Conservation (phyloP, 1,139 yeast genomes). For the Chernovozyma sophiae-reginae region DNA sequence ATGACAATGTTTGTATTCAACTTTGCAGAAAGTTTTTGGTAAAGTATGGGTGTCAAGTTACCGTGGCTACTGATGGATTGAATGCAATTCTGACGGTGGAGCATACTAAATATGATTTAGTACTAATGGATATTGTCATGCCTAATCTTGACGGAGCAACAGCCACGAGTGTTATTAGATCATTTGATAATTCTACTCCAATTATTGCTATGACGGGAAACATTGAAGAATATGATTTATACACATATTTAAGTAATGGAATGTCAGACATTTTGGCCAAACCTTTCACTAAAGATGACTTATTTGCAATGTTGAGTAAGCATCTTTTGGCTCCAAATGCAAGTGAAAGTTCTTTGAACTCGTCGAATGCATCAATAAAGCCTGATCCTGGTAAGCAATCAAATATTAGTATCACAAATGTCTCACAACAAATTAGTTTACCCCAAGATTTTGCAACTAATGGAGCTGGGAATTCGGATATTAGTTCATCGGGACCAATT, state of each 20-base stretch:
- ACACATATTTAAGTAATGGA: conserved; percentile 79
- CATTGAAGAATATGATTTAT: conserved; percentile 74
- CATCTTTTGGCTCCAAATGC: conserved; percentile 41
- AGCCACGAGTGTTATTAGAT: conserved; percentile 81
- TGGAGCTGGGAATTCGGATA: neutral
- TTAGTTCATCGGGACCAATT: neutral
- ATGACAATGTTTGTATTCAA: conserved; percentile 79
- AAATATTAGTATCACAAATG: too few relatives aligned
- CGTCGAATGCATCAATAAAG: too few relatives aligned
- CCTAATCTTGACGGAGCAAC: conserved; percentile 94
- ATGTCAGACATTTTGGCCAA: conserved; percentile 90
- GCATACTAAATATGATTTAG: conserved; percentile 71
- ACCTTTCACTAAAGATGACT: conserved; percentile 84
- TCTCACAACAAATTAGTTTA: too few relatives aligned
- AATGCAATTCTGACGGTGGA: conserved; percentile 83
- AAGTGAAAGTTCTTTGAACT: too few relatives aligned
- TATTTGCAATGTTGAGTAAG: conserved; percentile 69
- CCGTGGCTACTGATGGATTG: conserved; percentile 88
- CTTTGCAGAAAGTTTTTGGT: conserved; percentile 72
- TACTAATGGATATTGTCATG: conserved; percentile 91
- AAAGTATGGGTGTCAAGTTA: conserved; percentile 89
- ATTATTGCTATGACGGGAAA: conserved; percentile 94
- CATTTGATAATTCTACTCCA: conserved; percentile 80
- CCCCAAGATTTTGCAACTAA: neutral
- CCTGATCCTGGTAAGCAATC: too few relatives aligned